Evolutionary conservation across 441 rosid species (phyloP), one percentile per base, ranked within the genome.

Genomic region (Sinapis alba): DNA sequence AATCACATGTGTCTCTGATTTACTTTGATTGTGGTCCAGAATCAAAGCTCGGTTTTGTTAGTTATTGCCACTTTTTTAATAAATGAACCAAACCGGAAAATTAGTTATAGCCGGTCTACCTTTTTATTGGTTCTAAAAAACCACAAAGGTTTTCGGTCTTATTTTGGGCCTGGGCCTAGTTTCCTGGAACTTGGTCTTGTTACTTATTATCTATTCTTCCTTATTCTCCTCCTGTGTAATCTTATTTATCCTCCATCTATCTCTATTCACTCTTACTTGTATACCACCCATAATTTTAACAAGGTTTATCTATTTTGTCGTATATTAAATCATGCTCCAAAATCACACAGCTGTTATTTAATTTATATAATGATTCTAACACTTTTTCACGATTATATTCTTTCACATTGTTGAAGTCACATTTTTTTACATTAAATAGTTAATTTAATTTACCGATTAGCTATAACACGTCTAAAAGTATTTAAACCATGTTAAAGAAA

Each of bases 1-100:
- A 51, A 57, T 77, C 71, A 41, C 80, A 71, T 71, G 76, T 53
- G 70, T 58, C 60, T 76, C 28, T 6, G 20, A 6, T 75, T 18
- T 56, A 24, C 79, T 76, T 76, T 26, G 63, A 15, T 56, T 43
- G 79, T 70, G 80, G 80, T 32, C 80, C 76, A 77, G 47, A 36
- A 57, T 23, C 67, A 70, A 64, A 24, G 54, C 66, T 50, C 72
- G 43, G 59, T 28, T 63, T 24, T 43, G 54, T 63, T 70, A 30
- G 53, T 32, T 64, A 24, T 30, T 54, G 41, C 54, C 53, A 21
- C n/a, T n/a, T n/a, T n/a, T n/a, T n/a, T n/a, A n/a, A n/a, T n/a
- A n/a, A n/a, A n/a, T n/a, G n/a, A n/a, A n/a, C 67, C 68, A 32
- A 47, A 62, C 57, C 34, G 56, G 69, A 26, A 68, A 66, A 57